phyloP scores from a whole-genome alignment of 352 stramenopile species.

The Globisporangium polare region DNA sequence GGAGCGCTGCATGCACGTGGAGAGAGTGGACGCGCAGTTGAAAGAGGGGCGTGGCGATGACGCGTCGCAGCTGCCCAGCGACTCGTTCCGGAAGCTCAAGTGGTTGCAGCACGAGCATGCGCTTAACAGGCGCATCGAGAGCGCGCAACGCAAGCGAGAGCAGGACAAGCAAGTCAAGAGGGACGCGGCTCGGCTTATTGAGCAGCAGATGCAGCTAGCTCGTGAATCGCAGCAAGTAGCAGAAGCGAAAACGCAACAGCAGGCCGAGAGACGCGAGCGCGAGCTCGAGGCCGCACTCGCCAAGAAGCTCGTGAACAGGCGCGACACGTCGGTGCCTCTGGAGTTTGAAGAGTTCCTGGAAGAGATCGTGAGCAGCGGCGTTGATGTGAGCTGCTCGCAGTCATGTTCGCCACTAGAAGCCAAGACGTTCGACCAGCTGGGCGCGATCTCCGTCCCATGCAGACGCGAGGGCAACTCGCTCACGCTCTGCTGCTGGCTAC shows the following conservation, averaged over 20 bases:
- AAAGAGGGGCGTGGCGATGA: background rate
- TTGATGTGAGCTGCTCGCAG: conserved; percentile 20
- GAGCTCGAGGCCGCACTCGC: conserved; percentile 10
- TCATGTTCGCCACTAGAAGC: conserved; percentile 7
- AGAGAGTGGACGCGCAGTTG: conserved; percentile 23
- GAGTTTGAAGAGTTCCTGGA: conserved; percentile 30
- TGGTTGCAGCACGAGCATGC: conserved; percentile 26
- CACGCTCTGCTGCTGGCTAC: conserved; percentile 35
- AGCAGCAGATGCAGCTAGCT: conserved; percentile 15
- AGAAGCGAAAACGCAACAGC: background rate
- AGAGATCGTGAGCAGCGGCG: conserved; percentile 27
- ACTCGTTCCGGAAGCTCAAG: conserved; percentile 45
- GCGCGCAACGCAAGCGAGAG: background rate
- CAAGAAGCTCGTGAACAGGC: conserved; percentile 2
- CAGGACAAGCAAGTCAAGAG: background rate
- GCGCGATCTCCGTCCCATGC: conserved; percentile 42
- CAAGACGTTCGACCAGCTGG: conserved; percentile 30
- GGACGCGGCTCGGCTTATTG: background rate
- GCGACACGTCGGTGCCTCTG: conserved; percentile 9
- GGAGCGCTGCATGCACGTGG: conserved; percentile 41
- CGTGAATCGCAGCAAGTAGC: conserved; percentile 17
- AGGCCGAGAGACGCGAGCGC: background rate
- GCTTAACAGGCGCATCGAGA: background rate
- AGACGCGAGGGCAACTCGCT: conserved; percentile 57
- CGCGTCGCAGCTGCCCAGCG: conserved; percentile 13